phyloP scores from a whole-genome alignment of 1,139 yeast genomes.

The Petasospora fabianii region DNA sequence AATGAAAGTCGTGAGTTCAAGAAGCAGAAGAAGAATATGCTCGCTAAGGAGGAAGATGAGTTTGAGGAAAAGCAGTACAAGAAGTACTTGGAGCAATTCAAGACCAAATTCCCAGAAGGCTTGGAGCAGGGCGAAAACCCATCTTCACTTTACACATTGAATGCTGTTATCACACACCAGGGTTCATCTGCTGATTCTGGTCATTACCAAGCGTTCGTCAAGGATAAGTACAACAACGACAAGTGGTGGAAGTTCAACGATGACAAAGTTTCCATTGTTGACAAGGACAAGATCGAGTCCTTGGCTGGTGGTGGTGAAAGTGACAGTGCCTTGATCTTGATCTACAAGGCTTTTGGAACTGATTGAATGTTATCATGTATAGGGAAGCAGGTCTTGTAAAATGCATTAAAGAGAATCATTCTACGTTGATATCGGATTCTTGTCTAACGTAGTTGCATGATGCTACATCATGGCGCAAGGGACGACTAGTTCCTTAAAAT shows the following conservation, averaged over 20 bases:
- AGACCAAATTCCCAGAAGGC: slow-evolving; percentile 33
- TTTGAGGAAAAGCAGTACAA: slow-evolving; percentile 34
- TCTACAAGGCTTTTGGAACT: slow-evolving; percentile 74
- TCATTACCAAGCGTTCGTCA: slow-evolving; percentile 88
- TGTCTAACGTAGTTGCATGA: too few species aligned
- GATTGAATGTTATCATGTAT: too few species aligned
- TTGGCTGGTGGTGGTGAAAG: slow-evolving; percentile 98
- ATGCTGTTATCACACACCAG: slow-evolving; percentile 84
- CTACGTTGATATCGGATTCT: too few species aligned
- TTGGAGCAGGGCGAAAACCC: slow-evolving; percentile 69
- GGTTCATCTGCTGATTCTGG: slow-evolving; percentile 98
- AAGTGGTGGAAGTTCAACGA: slow-evolving; percentile 96
- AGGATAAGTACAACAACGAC: slow-evolving; percentile 67
- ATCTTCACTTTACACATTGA: slow-evolving; percentile 79
- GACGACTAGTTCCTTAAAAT: too few species aligned
- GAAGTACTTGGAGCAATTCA: slow-evolving; percentile 36
- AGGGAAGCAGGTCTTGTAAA: too few species aligned
- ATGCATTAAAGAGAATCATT: too few species aligned
- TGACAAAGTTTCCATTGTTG: slow-evolving; percentile 77
- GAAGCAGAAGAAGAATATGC: slow-evolving; percentile 48
- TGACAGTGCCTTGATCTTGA: slow-evolving; percentile 85
- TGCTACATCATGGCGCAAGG: too few species aligned
- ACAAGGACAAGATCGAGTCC: slow-evolving; percentile 73
- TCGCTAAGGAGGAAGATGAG: slow-evolving; percentile 28
- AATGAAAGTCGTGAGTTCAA: slow-evolving; percentile 76